A percentile compares a stretch with the other conserved stretches of the same genome.
phyloP scores from a whole-genome alignment of 2,329 filamentous ascomycete genomes.

The Exutisphaerella laricina region DNA sequence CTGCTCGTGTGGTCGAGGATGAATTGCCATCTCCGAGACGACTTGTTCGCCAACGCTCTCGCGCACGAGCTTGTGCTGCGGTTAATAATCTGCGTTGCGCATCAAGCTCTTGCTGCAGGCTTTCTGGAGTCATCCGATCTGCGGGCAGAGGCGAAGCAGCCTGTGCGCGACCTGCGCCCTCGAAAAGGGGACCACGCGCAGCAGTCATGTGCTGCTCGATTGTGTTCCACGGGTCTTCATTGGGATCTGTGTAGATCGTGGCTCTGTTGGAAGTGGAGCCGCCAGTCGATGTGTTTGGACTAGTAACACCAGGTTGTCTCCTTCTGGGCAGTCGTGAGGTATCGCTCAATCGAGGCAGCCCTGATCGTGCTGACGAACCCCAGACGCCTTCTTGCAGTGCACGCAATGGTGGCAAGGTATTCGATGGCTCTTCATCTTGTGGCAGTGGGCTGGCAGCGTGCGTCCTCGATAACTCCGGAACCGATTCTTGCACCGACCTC shows the following conservation, averaged over 20 bases:
- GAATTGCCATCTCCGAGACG: slow-evolving; percentile 6
- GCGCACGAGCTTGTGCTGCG: slow-evolving; percentile 14
- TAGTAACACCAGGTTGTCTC: slow-evolving; percentile 38
- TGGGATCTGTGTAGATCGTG: slow-evolving; percentile 24
- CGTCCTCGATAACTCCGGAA: slow-evolving; percentile 28
- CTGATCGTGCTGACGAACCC: slow-evolving; percentile 12
- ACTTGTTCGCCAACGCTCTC: slow-evolving; percentile 18
- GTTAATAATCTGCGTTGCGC: slow-evolving; percentile 16
- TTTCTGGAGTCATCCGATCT: slow-evolving; percentile 10
- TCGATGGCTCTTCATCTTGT: slow-evolving; percentile 6
- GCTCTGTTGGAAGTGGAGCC: slow-evolving; percentile 18
- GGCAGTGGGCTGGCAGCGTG: slow-evolving; percentile 17
- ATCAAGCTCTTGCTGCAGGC: slow-evolving; percentile 16
- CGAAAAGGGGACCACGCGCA: slow-evolving; percentile 34
- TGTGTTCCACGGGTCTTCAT: slow-evolving; percentile 43
- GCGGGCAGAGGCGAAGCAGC: slow-evolving; percentile 18
- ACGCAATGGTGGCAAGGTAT: slow-evolving; percentile 13
- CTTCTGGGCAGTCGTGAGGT: slow-evolving; percentile 33
- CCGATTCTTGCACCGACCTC: slow-evolving; percentile 23
- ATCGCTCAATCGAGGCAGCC: slow-evolving; percentile 14
- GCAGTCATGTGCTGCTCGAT: slow-evolving; percentile 42
- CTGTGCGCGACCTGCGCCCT: slow-evolving; percentile 23
- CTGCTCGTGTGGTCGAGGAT: slow-evolving; percentile 3
- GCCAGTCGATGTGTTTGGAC: slow-evolving; percentile 20
- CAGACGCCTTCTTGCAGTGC: slow-evolving; percentile 12